Conservation (phyloP, 345 rosid genomes). For the Brassica carinata region DNA sequence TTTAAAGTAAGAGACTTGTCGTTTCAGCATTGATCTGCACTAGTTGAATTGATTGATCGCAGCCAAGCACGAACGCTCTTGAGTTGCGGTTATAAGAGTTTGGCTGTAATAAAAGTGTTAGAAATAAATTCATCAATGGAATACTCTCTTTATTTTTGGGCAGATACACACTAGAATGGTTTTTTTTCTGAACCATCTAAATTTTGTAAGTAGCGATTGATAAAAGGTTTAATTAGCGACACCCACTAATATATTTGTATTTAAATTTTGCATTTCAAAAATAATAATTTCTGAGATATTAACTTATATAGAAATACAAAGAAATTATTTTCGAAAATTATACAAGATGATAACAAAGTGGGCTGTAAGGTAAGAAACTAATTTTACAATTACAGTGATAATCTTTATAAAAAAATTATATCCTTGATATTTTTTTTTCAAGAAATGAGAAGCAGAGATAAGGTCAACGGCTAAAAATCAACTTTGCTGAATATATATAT, state of each 20-base stretch:
- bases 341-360: neutral
- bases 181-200: too few relatives aligned
- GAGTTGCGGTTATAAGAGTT: neutral
- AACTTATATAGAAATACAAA: neutral
- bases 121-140: neutral
- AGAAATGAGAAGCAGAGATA: neutral
- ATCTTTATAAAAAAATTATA: neutral
- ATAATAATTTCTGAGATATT: neutral
- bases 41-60: conserved; percentile 10
- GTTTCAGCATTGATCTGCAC: conserved; percentile 24
- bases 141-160: neutral
- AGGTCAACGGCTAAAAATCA: conserved; percentile 25
- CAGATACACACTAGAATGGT: too few relatives aligned
- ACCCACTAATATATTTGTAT: neutral
- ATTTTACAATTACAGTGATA: neutral
- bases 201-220: too few relatives aligned
- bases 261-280: neutral
- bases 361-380: neutral
- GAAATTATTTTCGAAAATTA: neutral
- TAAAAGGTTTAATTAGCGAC: neutral
- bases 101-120: neutral
- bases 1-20: conserved; percentile 23
- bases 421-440: neutral
- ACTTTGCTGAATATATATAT: conserved; percentile 16
- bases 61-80: neutral